A percentile compares a stretch with the other conserved stretches of the same genome.
Evolutionary conservation across 805 yeast genomes (phyloP).

Genomic region (Saccharomycopsis microspora): DNA sequence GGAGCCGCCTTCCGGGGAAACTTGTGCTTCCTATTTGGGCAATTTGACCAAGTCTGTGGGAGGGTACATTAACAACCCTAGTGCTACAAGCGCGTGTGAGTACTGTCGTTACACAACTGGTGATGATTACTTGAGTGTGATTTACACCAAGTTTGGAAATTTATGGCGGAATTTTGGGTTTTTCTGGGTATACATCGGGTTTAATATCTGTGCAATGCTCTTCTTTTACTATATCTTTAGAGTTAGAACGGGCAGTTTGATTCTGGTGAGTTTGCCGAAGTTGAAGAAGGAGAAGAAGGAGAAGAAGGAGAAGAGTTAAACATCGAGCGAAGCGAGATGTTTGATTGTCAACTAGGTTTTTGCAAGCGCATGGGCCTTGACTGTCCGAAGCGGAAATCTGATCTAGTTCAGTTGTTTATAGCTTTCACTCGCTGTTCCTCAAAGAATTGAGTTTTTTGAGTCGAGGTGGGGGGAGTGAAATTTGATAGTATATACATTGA

Average conservation of each 20-base stretch:
- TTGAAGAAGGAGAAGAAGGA: too few relatives aligned
- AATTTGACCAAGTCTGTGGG: constrained; percentile 29
- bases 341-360: too few relatives aligned
- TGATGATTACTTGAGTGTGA: constrained; percentile 34
- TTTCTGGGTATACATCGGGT: constrained; percentile 42
- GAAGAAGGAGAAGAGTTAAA: too few relatives aligned
- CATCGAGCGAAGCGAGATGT: too few relatives aligned
- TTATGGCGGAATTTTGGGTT: constrained; percentile 63
- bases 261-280: too few relatives aligned
- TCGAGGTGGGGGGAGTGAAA: too few relatives aligned
- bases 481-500: too few relatives aligned
- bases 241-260: constrained; percentile 10
- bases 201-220: constrained; percentile 37
- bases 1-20: constrained; percentile 45
- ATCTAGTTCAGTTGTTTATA: too few relatives aligned
- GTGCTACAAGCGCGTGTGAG: constrained; percentile 36
- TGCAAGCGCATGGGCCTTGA: too few relatives aligned
- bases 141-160: constrained; percentile 32
- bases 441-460: too few relatives aligned
- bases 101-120: constrained; percentile 36
- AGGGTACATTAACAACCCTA: constrained; percentile 51
- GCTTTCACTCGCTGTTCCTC: too few relatives aligned
- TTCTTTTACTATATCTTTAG: constrained; percentile 24
- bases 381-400: too few relatives aligned
- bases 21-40: constrained; percentile 49